These are phyloP conservation scores for Rhytidhysteron rufulum DNA, from an alignment of 2,329 filamentous ascomycete genomes.

Conservation along the genomic window DNA sequence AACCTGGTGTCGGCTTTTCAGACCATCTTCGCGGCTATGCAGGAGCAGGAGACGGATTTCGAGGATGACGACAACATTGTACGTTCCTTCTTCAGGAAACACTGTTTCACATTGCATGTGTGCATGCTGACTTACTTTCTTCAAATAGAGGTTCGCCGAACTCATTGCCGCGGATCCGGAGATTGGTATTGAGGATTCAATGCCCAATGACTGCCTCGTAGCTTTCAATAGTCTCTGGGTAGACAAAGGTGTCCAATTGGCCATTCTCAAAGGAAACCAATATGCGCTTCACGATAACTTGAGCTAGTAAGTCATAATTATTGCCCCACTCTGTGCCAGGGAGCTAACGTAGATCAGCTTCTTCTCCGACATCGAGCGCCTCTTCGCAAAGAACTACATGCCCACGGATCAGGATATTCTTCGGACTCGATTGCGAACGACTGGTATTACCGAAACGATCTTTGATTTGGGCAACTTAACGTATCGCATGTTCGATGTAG, in stretches of 20 bases:
- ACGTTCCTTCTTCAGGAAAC: slow-evolving; percentile 37
- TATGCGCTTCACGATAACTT: slow-evolving; percentile 95
- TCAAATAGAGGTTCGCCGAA: slow-evolving; percentile 72
- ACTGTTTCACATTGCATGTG: neutral
- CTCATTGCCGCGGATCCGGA: slow-evolving; percentile 76
- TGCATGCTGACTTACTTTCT: slow-evolving; percentile 10
- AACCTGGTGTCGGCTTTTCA: slow-evolving; percentile 93
- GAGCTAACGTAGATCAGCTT: slow-evolving; percentile 57
- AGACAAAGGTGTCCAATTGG: slow-evolving; percentile 77
- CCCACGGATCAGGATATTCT: slow-evolving; percentile 94
- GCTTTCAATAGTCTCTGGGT: slow-evolving; percentile 83
- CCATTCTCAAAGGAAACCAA: slow-evolving; percentile 92
- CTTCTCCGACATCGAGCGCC: slow-evolving; percentile 64
- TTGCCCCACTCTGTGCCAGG: neutral
- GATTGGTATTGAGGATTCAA: slow-evolving; percentile 73
- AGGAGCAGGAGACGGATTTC: slow-evolving; percentile 75
- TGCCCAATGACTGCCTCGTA: slow-evolving; percentile 72
- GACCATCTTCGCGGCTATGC: slow-evolving; percentile 86
- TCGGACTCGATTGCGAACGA: slow-evolving; percentile 83
- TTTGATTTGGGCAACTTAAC: slow-evolving; percentile 90
- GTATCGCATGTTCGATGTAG: slow-evolving; percentile 96
- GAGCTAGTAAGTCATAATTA: slow-evolving; percentile 66
- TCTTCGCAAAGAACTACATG: slow-evolving; percentile 68
- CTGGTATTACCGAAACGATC: slow-evolving; percentile 91
- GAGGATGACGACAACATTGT: slow-evolving; percentile 77